Evolutionary conservation across 2,329 filamentous ascomycete species (phyloP).

Genomic region (Neocucurbitaria cava): DNA sequence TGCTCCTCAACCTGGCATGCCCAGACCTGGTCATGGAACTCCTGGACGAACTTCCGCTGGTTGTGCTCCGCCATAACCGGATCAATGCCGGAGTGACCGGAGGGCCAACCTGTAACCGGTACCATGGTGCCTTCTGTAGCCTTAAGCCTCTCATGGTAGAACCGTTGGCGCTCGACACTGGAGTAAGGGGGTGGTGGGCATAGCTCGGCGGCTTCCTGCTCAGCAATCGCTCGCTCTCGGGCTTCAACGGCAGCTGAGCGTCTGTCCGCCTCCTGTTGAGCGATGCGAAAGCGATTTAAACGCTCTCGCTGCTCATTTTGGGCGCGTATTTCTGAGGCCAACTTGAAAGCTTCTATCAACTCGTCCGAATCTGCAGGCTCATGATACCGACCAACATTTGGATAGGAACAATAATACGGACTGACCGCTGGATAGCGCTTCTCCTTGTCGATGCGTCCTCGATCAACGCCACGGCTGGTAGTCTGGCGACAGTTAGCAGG

Average conservation of each 20-base stretch:
- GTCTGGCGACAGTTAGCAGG: background rate
- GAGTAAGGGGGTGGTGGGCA: background rate
- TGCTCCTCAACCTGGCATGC: background rate
- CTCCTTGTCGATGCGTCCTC: background rate
- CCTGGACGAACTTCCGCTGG: background rate
- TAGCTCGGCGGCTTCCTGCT: background rate
- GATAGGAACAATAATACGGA: too few species aligned
- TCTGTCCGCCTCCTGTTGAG: background rate
- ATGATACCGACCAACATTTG: too few species aligned
- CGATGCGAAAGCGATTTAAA: background rate
- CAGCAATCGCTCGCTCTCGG: background rate
- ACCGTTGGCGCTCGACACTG: slow-evolving; percentile 2
- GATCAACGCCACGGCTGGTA: background rate
- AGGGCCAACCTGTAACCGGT: slow-evolving; percentile 1
- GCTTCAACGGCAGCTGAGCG: background rate
- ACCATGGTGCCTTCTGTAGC: slow-evolving; percentile 8
- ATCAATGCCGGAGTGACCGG: slow-evolving; percentile 10
- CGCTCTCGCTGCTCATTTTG: background rate
- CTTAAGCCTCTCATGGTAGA: slow-evolving; percentile 2
- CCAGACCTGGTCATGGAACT: background rate
- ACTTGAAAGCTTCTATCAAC: too few species aligned
- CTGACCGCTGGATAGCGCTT: background rate
- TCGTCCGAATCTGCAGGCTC: too few species aligned
- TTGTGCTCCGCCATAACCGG: slow-evolving; percentile 7
- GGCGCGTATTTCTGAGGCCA: background rate